A percentile compares a stretch with the other conserved stretches of the same genome.
These are phyloP conservation scores for Sporothrix variecibatus DNA, from an alignment of 2,329 filamentous ascomycete genomes.

Conservation along the genomic window DNA sequence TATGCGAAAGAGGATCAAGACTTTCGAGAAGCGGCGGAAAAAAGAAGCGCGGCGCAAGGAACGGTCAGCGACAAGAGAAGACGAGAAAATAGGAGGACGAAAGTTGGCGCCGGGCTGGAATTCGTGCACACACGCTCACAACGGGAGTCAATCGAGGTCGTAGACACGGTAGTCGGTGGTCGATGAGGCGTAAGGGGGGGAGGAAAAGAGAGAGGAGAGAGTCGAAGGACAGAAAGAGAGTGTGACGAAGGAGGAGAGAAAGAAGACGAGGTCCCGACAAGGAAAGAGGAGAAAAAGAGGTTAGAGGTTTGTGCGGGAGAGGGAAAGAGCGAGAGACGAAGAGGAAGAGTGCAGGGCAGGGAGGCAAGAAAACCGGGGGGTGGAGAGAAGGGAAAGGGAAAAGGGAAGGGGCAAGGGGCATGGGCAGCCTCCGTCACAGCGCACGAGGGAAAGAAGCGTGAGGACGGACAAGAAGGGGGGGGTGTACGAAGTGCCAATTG, in stretches of 20 bases:
- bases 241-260: background rate
- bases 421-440: conserved; percentile 17
- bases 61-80: background rate
- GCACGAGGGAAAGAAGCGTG: conserved; percentile 9
- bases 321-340: conserved; percentile 8
- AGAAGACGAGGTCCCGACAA: conserved; percentile 11
- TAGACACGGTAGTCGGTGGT: conserved; percentile 1
- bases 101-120: conserved; percentile 1
- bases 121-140: background rate
- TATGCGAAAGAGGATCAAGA: background rate
- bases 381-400: conserved; percentile 4
- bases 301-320: conserved; percentile 16
- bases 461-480: conserved; percentile 1
- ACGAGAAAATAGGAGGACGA: conserved; percentile 12
- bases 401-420: conserved; percentile 3
- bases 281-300: conserved; percentile 10
- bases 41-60: conserved; percentile 9
- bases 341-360: conserved; percentile 16
- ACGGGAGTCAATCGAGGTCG: background rate
- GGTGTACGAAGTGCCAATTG: conserved; percentile 21
- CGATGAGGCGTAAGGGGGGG: background rate
- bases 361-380: conserved; percentile 20
- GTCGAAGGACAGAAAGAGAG: background rate
- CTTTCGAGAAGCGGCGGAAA: background rate
- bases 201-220: background rate